Conservation (phyloP, 2,329 filamentous ascomycete species). For the Colletotrichum orchidophilum region DNA sequence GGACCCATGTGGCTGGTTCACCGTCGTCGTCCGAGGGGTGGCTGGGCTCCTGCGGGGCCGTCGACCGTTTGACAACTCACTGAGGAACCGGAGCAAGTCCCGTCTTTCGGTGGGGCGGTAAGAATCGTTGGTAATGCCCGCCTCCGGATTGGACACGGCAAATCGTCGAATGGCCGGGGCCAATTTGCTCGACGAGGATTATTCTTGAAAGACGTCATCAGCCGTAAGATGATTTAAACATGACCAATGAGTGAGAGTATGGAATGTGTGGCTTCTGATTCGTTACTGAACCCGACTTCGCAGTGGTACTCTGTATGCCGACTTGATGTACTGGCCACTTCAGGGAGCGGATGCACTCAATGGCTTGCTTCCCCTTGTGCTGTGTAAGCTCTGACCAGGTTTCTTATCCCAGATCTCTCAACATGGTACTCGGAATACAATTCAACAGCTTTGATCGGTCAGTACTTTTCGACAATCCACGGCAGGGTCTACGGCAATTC, state of each 20-base stretch:
- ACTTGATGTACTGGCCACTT: too few species aligned
- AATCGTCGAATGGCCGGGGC: neutral
- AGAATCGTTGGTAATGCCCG: neutral
- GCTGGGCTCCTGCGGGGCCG: neutral
- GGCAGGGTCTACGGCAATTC: too few species aligned
- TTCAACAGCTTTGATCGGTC: too few species aligned
- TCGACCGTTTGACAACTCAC: neutral
- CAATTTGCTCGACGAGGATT: neutral
- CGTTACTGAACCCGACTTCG: neutral
- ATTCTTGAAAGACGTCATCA: neutral
- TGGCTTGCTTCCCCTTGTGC: too few species aligned
- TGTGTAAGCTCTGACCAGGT: too few species aligned
- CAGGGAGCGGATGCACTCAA: too few species aligned
- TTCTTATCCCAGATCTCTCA: too few species aligned
- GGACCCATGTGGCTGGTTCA: neutral
- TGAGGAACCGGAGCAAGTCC: neutral
- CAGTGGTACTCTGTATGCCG: too few species aligned
- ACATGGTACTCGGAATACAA: too few species aligned
- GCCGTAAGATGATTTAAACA: neutral
- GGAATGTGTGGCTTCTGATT: neutral
- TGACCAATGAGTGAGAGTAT: neutral
- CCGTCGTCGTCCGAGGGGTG: neutral
- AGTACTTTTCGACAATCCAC: too few species aligned
- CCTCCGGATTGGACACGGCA: neutral
- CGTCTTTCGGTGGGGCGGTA: neutral